A percentile compares a stretch with the other conserved stretches of the same genome.
phyloP scores from a whole-genome alignment of 345 rosid genomes.

The Eucalyptus curtisii region DNA sequence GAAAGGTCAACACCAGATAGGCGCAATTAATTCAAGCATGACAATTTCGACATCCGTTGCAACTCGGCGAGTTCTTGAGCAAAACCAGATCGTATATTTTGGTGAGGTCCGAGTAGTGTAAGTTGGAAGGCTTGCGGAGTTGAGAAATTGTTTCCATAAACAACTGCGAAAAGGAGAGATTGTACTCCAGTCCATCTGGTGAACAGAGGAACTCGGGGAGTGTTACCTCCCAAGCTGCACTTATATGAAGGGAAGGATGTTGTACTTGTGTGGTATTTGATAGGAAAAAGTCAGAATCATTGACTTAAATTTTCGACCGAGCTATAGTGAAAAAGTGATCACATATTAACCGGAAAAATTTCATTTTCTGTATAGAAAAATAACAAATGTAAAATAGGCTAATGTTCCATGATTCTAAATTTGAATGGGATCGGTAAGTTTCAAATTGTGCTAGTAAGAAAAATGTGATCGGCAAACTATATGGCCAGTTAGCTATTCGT shows the following conservation, averaged over 20 bases:
- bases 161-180: not conserved
- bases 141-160: not conserved
- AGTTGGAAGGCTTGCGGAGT: not conserved
- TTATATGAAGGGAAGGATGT: too few species aligned
- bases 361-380: too few species aligned
- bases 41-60: not conserved
- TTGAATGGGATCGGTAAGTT: not conserved
- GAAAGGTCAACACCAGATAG: not conserved
- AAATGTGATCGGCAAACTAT: not conserved
- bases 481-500: too few species aligned
- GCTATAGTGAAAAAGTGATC: too few species aligned
- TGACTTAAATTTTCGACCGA: too few species aligned
- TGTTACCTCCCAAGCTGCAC: not conserved
- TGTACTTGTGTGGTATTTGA: fast-evolving
- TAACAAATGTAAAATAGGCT: too few species aligned
- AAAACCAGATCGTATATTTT: too few species aligned
- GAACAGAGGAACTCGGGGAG: not conserved
- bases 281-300: too few species aligned
- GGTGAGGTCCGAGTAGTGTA: not conserved
- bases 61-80: too few species aligned
- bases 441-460: not conserved
- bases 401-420: too few species aligned
- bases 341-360: fast-evolving
- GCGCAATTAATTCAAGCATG: not conserved
- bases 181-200: not conserved